These are phyloP conservation scores for Ramaria sp. DNA, from an alignment of 768 basidiomycete genomes.

Conservation along the genomic window DNA sequence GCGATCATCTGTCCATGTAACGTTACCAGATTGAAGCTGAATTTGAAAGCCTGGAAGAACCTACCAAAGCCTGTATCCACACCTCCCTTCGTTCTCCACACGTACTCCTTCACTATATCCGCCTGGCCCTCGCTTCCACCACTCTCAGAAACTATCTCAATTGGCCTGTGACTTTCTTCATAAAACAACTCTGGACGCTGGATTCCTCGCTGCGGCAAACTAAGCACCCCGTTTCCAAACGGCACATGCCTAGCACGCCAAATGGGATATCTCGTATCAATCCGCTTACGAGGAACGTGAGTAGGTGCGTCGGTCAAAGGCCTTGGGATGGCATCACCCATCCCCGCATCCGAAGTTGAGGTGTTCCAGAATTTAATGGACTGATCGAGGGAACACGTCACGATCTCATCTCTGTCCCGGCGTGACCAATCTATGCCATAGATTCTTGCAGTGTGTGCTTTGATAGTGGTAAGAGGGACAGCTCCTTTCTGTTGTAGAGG, in stretches of 20 bases:
- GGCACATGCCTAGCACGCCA: slow-evolving; percentile 91
- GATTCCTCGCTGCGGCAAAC: slow-evolving; percentile 76
- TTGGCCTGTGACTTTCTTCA: slow-evolving; percentile 15
- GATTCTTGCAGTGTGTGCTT: slow-evolving; percentile 83
- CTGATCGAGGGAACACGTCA: slow-evolving; percentile 92
- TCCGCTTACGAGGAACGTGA: slow-evolving; percentile 16
- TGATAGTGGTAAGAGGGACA: slow-evolving; percentile 61
- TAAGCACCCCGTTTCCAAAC: slow-evolving; percentile 82
- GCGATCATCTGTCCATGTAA: slow-evolving; percentile 29
- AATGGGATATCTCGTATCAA: slow-evolving; percentile 78
- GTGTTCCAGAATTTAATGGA: slow-evolving; percentile 82
- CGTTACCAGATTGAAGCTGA: background rate
- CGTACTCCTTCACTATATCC: slow-evolving; percentile 95
- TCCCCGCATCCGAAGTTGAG: slow-evolving; percentile 6
- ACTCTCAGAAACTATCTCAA: slow-evolving; percentile 19
- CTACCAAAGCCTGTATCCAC: slow-evolving; percentile 26
- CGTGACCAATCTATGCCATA: slow-evolving; percentile 98
- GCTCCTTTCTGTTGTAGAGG: slow-evolving; percentile 64
- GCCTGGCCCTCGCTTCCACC: slow-evolving; percentile 79
- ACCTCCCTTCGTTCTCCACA: slow-evolving; percentile 72
- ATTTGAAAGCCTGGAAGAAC: slow-evolving; percentile 15
- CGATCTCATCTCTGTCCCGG: slow-evolving; percentile 57
- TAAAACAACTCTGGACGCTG: slow-evolving; percentile 13
- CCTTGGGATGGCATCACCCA: slow-evolving; percentile 18
- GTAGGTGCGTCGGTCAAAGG: slow-evolving; percentile 1